Evolutionary conservation across 1,284 basidiomycete species (phyloP), one percentile per base, ranked within the genome.

Genomic region (Uromyces viciae-fabae): DNA sequence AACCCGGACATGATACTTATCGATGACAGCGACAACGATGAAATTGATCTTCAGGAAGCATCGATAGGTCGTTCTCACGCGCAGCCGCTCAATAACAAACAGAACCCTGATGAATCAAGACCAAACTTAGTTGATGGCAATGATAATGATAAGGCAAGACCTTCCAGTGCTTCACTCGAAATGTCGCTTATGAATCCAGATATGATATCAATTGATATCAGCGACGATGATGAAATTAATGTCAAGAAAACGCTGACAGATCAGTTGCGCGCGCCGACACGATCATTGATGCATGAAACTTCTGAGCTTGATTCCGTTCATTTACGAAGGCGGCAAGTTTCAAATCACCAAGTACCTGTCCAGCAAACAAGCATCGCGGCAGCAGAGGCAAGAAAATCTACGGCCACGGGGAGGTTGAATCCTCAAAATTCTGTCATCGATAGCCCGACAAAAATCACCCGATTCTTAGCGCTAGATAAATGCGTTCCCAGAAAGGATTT

Each of bases 391-490:
- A 38, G 33, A 64, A 64, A 28, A 38, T 64, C 60, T 36, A 38
- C 46, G 42, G 60, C 62, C 31, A 17, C 17, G 54, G 52, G 52
- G n/a, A 9, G 11, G 19, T 1, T 7, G 19, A 4, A n/a, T 56
- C 58, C 81, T 49, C 54, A 36, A 40, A 76, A 82, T 87, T 87
- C 4, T 84, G 62, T 77, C 68, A 80, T 85, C 85, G 9, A 11
- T 36, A n/a, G 46, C 2, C 22, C 38, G 60, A 81, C 14, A 62
- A 81, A 82, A 56, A 71, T 83, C 42, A 98, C 96, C 0, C 90
- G 89, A 74, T 99, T 99, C 86, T 87, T 99, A 15, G 95, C 96
- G 0, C 88, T 99, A 3, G 94, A 97, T 87, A 98, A 99, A 86
- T 98, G 95, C 84, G 89, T 95, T 0, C 91, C 92, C 0, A 89